Percentiles rank a stretch among this genome's conserved stretches.
Conservation (phyloP, 768 basidiomycete species). For the Pleurotus ostreatus region DNA sequence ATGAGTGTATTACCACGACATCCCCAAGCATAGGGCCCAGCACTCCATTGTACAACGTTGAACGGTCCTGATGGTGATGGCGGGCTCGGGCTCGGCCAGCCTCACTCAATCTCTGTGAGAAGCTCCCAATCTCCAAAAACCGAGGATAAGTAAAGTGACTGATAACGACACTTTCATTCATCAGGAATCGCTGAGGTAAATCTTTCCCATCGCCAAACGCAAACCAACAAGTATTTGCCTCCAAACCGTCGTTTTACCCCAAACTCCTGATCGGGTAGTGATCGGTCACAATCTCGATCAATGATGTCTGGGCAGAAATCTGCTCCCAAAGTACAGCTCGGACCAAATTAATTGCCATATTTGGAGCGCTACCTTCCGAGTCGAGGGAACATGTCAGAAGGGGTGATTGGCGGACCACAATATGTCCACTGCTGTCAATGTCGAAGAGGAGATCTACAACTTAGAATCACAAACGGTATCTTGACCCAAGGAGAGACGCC, state of each 20-base stretch:
- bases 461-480: background rate
- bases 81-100: slow-evolving; percentile 2
- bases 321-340: background rate
- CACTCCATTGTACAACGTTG: background rate
- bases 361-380: slow-evolving; percentile 2
- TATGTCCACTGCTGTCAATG: background rate
- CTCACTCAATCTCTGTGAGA: background rate
- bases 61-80: slow-evolving; percentile 4
- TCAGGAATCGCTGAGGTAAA: too few species aligned
- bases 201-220: background rate
- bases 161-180: too few species aligned
- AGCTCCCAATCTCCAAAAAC: background rate
- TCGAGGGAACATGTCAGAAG: background rate
- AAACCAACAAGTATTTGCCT: background rate
- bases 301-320: background rate
- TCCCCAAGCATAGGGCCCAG: background rate
- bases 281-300: slow-evolving; percentile 6
- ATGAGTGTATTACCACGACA: background rate
- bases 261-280: background rate
- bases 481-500: slow-evolving; percentile 5
- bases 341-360: background rate
- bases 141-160: background rate
- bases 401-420: background rate
- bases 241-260: background rate
- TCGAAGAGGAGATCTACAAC: background rate